Conservation (phyloP, 805 yeast species). For the Kazachstania bromeliacearum region DNA sequence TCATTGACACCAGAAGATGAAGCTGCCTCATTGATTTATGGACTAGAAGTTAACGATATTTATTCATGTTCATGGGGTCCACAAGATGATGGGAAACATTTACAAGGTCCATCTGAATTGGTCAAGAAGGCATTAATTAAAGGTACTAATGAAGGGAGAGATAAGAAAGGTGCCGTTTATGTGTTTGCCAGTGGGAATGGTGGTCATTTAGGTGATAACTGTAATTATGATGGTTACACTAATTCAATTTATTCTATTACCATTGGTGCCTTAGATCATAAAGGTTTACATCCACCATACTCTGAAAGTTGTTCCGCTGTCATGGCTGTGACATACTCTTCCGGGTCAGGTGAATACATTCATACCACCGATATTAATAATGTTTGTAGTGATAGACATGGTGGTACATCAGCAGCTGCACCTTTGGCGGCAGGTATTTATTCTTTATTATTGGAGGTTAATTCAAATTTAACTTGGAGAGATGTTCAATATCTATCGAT, state of each 20-base stretch:
- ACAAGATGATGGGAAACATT: constrained; percentile 77
- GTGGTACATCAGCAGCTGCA: constrained; percentile 98
- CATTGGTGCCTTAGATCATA: constrained; percentile 84
- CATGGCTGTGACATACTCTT: constrained; percentile 83
- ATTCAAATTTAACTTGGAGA: constrained; percentile 90
- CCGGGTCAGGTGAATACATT: constrained; percentile 83
- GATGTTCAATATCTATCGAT: constrained; percentile 84
- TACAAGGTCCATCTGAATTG: constrained; percentile 73
- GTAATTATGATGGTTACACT: constrained; percentile 96
- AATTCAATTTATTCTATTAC: constrained; percentile 92
- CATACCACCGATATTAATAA: constrained; percentile 75
- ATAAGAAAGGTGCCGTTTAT: constrained; percentile 73
- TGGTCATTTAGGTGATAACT: constrained; percentile 70
- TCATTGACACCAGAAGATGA: constrained; percentile 77
- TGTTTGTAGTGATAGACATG: constrained; percentile 66
- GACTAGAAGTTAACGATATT: constrained; percentile 76
- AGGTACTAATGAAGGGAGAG: constrained; percentile 76
- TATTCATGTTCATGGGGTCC: constrained; percentile 99
- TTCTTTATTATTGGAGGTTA: constrained; percentile 69
- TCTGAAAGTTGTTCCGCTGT: constrained; percentile 94
- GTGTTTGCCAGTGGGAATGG: constrained; percentile 98
- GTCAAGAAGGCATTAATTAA: constrained; percentile 77
- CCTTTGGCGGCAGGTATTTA: constrained; percentile 97
- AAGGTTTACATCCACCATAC: constrained; percentile 79
- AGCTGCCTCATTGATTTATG: constrained; percentile 79